These are phyloP conservation scores for Collybia sordida DNA, from an alignment of 768 basidiomycete genomes.

Conservation along the genomic window DNA sequence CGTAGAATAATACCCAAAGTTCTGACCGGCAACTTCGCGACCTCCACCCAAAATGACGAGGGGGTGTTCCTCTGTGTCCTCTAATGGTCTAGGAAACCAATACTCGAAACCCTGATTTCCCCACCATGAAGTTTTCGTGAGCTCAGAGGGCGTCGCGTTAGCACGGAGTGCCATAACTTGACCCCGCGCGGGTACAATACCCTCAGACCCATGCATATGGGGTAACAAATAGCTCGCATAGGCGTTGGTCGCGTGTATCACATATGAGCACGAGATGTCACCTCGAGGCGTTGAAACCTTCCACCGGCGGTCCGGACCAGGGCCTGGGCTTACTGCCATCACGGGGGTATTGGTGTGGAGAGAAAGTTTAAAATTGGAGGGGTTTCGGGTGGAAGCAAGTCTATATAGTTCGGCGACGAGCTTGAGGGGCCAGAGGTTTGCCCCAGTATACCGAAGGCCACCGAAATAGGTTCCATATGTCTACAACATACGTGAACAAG, in stretches of 20 bases:
- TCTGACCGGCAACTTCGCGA: conserved; percentile 41
- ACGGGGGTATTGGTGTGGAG: conserved; percentile 80
- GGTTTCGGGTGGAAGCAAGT: conserved; percentile 29
- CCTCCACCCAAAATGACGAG: conserved; percentile 76
- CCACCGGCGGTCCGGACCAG: conserved; percentile 40
- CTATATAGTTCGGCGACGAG: conserved; percentile 68
- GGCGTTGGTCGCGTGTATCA: conserved; percentile 87
- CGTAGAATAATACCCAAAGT: conserved; percentile 47
- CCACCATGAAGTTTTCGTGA: conserved; percentile 47
- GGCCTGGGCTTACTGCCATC: conserved; percentile 33
- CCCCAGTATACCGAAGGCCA: conserved; percentile 47
- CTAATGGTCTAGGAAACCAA: conserved; percentile 72
- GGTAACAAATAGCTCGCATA: conserved; percentile 80
- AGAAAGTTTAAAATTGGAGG: conserved; percentile 38
- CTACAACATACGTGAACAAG: conserved; percentile 15
- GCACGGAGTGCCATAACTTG: conserved; percentile 55
- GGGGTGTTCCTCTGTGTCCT: conserved; percentile 36
- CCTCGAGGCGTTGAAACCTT: conserved; percentile 66
- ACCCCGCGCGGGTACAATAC: conserved; percentile 72
- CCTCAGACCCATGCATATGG: conserved; percentile 49
- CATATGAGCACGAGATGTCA: conserved; percentile 50
- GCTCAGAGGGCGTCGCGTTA: conserved; percentile 30
- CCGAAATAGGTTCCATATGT: conserved; percentile 49
- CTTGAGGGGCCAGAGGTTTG: conserved; percentile 82
- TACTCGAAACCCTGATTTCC: conserved; percentile 64